Evolutionary conservation across 192 early-diverging fungal genomes (phyloP), one percentile per base, ranked within the genome.

Genomic region (Backusella sp.): DNA sequence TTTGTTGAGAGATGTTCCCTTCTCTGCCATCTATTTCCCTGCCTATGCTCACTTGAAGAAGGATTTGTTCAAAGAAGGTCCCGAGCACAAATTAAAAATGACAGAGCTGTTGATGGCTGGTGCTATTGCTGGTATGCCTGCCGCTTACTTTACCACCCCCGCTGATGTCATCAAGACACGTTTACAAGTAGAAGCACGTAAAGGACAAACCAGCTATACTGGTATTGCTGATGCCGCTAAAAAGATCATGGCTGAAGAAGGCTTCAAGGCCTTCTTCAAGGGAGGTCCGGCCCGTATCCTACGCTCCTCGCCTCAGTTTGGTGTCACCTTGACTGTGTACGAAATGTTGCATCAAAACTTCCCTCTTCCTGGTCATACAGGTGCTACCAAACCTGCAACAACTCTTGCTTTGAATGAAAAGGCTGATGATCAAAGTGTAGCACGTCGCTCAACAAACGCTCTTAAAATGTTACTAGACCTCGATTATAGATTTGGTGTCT

Each of bases 121-220:
- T 84, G 96, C 96, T 12, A 83, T 94, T 52, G 97, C 97, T 49
- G 97, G 97, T 85, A 98, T 99, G 88, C 94, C 94, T 19, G 97
- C 97, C 21, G 96, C 97, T 6, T 99, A 97, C 86, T 91, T 99
- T 37, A 96, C 96, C 37, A 99, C 97, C 0, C 97, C 97, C 17
- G 95, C 96, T 37, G 97, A 99, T 86, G 97, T 99, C 34, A 97
- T 99, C 86, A 98, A 98, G 86, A 99, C 97, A 15, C 93, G 97
- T 70, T 83, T 99, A 39, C 97, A 99, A 84, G 97, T 97, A 34
- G 94, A 95, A 71, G 96, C 96, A 35, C 86, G 90, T 49, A 90
- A 92, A 77, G 96, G 96, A 68, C 93, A 97, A 81, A 95, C 95
- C 87, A 2, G 28, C 1, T 37, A 37, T 7, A 37, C 37, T 9